Evolutionary conservation across 2,329 filamentous ascomycete species (phyloP).

Genomic region (Cladosporium sp.): DNA sequence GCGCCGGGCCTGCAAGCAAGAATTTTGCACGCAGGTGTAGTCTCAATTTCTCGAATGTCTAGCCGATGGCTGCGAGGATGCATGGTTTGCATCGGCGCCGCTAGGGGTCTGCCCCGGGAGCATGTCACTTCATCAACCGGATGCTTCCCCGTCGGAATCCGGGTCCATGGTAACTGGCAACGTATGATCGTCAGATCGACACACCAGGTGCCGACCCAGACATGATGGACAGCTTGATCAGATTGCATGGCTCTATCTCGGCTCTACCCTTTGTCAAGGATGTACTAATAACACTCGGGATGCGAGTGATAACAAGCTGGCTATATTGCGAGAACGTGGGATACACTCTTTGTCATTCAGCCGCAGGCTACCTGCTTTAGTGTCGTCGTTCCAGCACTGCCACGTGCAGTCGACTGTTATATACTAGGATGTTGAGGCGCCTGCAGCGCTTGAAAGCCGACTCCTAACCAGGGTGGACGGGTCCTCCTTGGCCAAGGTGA

Average conservation of each 20-base stretch:
- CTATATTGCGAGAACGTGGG: not conserved
- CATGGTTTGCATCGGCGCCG: not conserved
- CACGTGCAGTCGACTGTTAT: not conserved
- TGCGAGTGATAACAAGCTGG: not conserved
- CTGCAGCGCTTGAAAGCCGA: constrained; percentile 17
- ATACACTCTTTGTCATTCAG: not conserved
- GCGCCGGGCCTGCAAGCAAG: not conserved
- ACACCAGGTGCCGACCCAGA: not conserved
- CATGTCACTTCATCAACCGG: not conserved
- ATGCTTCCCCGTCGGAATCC: constrained; percentile 13
- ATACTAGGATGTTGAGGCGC: constrained; percentile 13
- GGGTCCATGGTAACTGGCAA: not conserved
- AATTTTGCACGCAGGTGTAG: not conserved
- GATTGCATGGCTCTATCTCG: not conserved
- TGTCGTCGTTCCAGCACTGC: not conserved
- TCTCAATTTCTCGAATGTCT: not conserved
- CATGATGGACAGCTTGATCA: not conserved
- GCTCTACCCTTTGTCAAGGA: not conserved
- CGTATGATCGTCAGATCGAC: constrained; percentile 14
- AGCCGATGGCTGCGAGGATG: not conserved
- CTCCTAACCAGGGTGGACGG: constrained; percentile 27
- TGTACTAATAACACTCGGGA: not conserved
- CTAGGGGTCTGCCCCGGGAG: not conserved
- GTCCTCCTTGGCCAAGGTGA: constrained; percentile 16
- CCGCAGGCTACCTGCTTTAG: not conserved